A percentile compares a stretch with the other conserved stretches of the same genome.
These are phyloP conservation scores for Alternaria alternata DNA, from an alignment of 2,329 filamentous ascomycete species.

Conservation along the genomic window DNA sequence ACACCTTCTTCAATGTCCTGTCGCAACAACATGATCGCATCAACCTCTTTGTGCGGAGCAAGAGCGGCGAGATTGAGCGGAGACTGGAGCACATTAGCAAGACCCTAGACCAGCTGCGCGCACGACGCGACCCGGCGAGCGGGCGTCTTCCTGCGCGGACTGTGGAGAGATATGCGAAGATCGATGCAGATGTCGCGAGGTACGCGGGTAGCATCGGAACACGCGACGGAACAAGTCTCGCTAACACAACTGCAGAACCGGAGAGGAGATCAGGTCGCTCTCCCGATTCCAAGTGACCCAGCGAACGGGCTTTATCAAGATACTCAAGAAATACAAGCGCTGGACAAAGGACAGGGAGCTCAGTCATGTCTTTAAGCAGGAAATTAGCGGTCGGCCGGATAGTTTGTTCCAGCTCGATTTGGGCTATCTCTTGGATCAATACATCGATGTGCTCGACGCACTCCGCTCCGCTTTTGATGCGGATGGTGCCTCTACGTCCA, in stretches of 20 bases:
- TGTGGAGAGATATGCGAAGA: constrained; percentile 60
- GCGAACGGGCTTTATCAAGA: constrained; percentile 78
- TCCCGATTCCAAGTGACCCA: constrained; percentile 78
- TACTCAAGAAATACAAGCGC: constrained; percentile 87
- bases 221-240: background rate
- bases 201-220: constrained; percentile 26
- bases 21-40: constrained; percentile 78
- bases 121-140: constrained; percentile 24
- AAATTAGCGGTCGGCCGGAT: constrained; percentile 70
- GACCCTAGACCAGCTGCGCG: constrained; percentile 47
- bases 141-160: constrained; percentile 52
- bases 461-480: constrained; percentile 56
- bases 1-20: constrained; percentile 75
- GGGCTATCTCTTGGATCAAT: constrained; percentile 58
- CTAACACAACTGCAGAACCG: constrained; percentile 58
- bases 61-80: constrained; percentile 77
- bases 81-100: constrained; percentile 62
- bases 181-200: constrained; percentile 60
- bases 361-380: constrained; percentile 70
- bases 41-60: constrained; percentile 79
- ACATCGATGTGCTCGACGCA: constrained; percentile 56
- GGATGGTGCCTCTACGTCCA: constrained; percentile 25
- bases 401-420: constrained; percentile 77
- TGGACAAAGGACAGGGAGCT: constrained; percentile 79
- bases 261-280: constrained; percentile 74